Base-by-base conservation (phyloP, 177 flowering plant species). In the Tripterygium wilfordii region DNA sequence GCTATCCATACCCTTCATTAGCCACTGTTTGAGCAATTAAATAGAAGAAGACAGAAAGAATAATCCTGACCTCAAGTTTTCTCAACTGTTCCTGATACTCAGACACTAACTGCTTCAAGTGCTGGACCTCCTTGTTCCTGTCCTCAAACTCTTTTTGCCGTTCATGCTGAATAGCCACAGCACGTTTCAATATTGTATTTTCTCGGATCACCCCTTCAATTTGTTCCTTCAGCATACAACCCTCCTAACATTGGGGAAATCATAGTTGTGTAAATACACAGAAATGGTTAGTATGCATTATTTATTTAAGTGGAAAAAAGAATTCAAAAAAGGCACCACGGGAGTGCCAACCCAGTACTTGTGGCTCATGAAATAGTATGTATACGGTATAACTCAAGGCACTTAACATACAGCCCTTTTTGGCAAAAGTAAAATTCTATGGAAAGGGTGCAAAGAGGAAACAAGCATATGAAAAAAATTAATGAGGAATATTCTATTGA, bases 121-220 rank as follows among this genome's bases (percentile, higher is more conserved):
- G 60, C 47, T 68, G 68, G 62, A 75, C 13, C 42, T 78, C 80
- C 8, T 50, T 66, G 60, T 35, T 68, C 45, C 17, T 62, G 9
- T 64, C 69, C 31, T 83, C 86, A 50, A 30, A 60, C 43, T 71
- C 83, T 18, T 75, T 76, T 23, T 74, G 80, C 3, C 83, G 69
- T 46, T 82, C 82, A 55, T 74, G 80, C 44, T 80, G 86, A 13
- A 76, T 83, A n/a, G 75, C 66, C 12, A 83, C 80, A 42, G 79
- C 87, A 16, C 77, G 75, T 56, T 80, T 83, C 5, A 83, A 76
- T 49, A 78, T 70, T 1, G 49, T 31, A 46, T 83, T 80, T 35
- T 83, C 87, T 24, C 60, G 56, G 2, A 66, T 26, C 31, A 74
- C 33, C 19, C 24, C 62, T 56, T 74, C 74, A 42, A 66, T 48